Percentiles rank a stretch among this genome's conserved stretches.
Evolutionary conservation across 805 yeast species (phyloP).

Genomic region (Peterozyma xylosa): DNA sequence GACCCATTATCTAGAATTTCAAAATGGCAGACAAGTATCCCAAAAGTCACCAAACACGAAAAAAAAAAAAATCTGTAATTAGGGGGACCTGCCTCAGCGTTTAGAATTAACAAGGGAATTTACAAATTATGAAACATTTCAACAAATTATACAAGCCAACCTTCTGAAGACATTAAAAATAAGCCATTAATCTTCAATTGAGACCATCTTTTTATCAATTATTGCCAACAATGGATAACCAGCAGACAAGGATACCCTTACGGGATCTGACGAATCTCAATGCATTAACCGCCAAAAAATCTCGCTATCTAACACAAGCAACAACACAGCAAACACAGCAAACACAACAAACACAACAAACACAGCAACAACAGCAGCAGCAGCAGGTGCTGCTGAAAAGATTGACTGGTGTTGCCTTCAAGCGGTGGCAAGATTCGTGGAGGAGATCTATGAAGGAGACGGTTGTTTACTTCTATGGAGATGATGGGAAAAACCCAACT

Average conservation of each 20-base stretch:
- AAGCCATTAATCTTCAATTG: no score
- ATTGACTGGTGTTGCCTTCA: constrained; percentile 31
- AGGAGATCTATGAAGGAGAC: constrained; percentile 47
- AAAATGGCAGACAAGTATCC: no score
- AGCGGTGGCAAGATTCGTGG: constrained; percentile 57
- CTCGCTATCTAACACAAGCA: constrained; percentile 5
- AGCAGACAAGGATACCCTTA: constrained; percentile 13
- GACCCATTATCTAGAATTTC: no score
- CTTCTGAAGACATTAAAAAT: no score
- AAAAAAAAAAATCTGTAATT: no score
- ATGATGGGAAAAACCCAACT: constrained; percentile 22
- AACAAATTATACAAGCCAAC: no score
- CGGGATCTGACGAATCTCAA: constrained; percentile 12
- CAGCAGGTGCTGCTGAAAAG: constrained; percentile 5
- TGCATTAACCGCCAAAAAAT: constrained; percentile 12
- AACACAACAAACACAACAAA: constrained; percentile 5
- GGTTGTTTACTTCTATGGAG: constrained; percentile 49
- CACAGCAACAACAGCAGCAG: constrained; percentile 1
- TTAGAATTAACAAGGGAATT: constrained; percentile 12
- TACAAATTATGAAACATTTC: background rate
- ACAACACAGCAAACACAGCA: constrained; percentile 1
- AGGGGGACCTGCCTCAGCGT: no score
- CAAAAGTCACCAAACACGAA: no score
- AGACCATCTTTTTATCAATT: constrained; percentile 3
- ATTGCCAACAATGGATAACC: constrained; percentile 2